These are phyloP conservation scores for Tremella fuciformis DNA, from an alignment of 768 basidiomycete species.

Conservation along the genomic window DNA sequence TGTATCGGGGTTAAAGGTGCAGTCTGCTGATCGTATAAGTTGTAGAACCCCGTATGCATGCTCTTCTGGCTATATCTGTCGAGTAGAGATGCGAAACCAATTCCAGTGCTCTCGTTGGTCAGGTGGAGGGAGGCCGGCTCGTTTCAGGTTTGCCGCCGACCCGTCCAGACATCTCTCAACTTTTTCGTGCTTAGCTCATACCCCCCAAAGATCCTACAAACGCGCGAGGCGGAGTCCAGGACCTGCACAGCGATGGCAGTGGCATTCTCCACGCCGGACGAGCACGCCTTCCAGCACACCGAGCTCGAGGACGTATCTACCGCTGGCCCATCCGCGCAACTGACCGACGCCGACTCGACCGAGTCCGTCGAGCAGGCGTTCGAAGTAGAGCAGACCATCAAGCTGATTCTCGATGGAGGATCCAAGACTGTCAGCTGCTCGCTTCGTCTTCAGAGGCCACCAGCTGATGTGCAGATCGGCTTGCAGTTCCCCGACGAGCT, in stretches of 20 bases:
- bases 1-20: neutral
- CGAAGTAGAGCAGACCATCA: conserved; percentile 67
- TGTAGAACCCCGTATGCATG: too few species aligned
- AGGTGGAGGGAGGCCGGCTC: too few species aligned
- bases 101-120: too few species aligned
- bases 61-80: too few species aligned
- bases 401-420: conserved; percentile 61
- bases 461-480: conserved; percentile 56
- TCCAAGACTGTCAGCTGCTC: conserved; percentile 68
- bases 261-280: conserved; percentile 40
- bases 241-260: neutral
- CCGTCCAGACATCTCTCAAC: too few species aligned
- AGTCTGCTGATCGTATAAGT: neutral
- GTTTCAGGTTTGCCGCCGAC: too few species aligned
- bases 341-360: conserved; percentile 23
- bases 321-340: conserved; percentile 31
- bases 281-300: conserved; percentile 46
- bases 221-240: too few species aligned
- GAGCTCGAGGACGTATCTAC: conserved; percentile 19
- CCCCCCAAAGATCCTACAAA: too few species aligned
- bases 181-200: too few species aligned
- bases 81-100: too few species aligned
- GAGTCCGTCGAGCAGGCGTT: conserved; percentile 62
- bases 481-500: conserved; percentile 96
- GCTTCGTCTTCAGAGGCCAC: neutral